Percentiles rank a stretch among this genome's conserved stretches.
phyloP scores from a whole-genome alignment of 257 asterid species.

The Scutellaria barbata region DNA sequence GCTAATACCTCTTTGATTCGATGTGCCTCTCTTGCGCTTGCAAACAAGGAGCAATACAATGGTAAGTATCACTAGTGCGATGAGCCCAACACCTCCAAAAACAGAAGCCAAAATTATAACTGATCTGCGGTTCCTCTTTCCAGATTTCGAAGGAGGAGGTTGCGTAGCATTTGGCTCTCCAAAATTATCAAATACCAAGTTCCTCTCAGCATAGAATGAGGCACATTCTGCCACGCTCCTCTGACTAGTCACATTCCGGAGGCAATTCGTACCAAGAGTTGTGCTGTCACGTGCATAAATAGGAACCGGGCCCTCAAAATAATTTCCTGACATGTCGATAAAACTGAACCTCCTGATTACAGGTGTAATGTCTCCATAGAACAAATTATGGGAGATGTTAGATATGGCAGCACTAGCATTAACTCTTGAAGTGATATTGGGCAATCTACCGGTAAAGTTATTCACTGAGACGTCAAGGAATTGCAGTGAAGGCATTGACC shows the following conservation, averaged over 20 bases:
- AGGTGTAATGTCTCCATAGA: constrained; percentile 75
- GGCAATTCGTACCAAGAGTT: constrained; percentile 62
- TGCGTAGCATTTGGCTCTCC: constrained; percentile 58
- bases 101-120: constrained; percentile 70
- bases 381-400: constrained; percentile 68
- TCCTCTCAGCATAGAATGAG: constrained; percentile 69
- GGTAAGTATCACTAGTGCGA: constrained; percentile 48
- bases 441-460: constrained; percentile 76
- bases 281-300: constrained; percentile 52
- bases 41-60: constrained; percentile 51
- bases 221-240: constrained; percentile 64
- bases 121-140: constrained; percentile 45
- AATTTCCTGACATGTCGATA: constrained; percentile 71
- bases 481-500: constrained; percentile 72
- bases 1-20: constrained; percentile 60
- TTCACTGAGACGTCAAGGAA: constrained; percentile 72
- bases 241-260: constrained; percentile 57
- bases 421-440: constrained; percentile 44
- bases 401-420: constrained; percentile 47
- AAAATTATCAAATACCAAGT: constrained; percentile 75
- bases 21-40: constrained; percentile 60
- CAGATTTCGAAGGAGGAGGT: constrained; percentile 54
- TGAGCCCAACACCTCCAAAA: constrained; percentile 69
- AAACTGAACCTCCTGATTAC: constrained; percentile 55
- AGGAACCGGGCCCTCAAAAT: constrained; percentile 78